Percentiles rank a stretch among this genome's conserved stretches.
Evolutionary conservation across 495 filamentous ascomycete species (phyloP).

Genomic region (Echria macrotheca): DNA sequence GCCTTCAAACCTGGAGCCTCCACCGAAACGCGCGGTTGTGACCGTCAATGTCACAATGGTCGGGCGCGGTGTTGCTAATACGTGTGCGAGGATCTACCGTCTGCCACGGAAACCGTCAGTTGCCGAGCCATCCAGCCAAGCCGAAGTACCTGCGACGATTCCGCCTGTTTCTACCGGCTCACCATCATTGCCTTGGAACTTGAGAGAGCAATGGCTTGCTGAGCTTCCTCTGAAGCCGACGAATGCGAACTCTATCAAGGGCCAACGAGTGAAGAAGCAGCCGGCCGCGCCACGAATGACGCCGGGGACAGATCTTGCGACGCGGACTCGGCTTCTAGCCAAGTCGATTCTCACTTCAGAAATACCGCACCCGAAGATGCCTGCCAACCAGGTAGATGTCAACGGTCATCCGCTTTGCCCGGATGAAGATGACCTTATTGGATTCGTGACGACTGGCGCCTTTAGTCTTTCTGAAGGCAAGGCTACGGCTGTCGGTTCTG

Average conservation of each 20-base stretch:
- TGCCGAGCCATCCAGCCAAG: conserved; percentile 24
- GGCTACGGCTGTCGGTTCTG: conserved; percentile 67
- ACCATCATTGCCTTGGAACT: conserved; percentile 26
- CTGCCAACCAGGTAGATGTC: conserved; percentile 27
- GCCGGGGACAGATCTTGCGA: conserved; percentile 29
- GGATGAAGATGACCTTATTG: conserved; percentile 70
- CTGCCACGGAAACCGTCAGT: conserved; percentile 25
- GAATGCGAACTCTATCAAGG: conserved; percentile 9
- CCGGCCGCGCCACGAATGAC: conserved; percentile 16
- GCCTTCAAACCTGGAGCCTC: conserved; percentile 8
- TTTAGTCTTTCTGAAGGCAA: conserved; percentile 75
- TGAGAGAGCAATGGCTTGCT: conserved; percentile 43
- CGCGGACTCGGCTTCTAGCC: conserved; percentile 48
- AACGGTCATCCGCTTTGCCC: conserved; percentile 62
- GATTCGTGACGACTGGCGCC: conserved; percentile 84
- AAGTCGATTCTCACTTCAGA: conserved; percentile 41
- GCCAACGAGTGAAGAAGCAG: not conserved
- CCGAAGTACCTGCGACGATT: conserved; percentile 38
- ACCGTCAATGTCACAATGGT: conserved; percentile 33
- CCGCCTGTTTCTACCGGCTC: conserved; percentile 14
- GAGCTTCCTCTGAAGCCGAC: conserved; percentile 19
- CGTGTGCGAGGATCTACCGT: conserved; percentile 44
- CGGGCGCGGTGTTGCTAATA: conserved; percentile 32
- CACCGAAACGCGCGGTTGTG: conserved; percentile 24
- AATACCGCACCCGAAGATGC: conserved; percentile 19